These are phyloP conservation scores for Geotrichum candidum DNA, from an alignment of 1,139 yeast genomes.

Conservation along the genomic window DNA sequence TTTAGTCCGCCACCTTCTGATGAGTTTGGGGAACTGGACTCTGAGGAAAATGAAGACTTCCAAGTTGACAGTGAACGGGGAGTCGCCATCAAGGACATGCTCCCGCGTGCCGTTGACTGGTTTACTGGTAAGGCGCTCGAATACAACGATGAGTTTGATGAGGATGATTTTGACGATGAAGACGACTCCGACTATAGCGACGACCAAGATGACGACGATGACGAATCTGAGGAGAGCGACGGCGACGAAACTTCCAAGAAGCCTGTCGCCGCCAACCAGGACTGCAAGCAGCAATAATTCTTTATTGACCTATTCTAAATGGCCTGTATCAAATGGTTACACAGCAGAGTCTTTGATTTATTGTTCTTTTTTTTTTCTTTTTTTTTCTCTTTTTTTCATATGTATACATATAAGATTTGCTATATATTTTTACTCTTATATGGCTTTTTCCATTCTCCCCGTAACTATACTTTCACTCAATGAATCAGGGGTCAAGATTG, in stretches of 20 bases:
- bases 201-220: constrained; percentile 22
- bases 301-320: neutral
- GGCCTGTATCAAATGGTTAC: neutral
- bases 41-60: constrained; percentile 58
- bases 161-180: neutral
- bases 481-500: no score
- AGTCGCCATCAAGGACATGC: constrained; percentile 83
- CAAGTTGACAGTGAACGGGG: constrained; percentile 92
- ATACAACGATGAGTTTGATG: constrained; percentile 35
- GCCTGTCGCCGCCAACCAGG: neutral
- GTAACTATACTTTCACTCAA: no score
- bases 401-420: no score
- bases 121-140: constrained; percentile 90
- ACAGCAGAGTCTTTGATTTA: no score
- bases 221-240: neutral
- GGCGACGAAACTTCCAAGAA: neutral
- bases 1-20: constrained; percentile 68
- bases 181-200: constrained; percentile 12
- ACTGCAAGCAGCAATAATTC: neutral
- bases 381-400: no score
- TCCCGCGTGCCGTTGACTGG: constrained; percentile 97
- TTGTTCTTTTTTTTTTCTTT: no score
- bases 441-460: no score
- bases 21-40: constrained; percentile 43
- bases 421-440: no score